Base-by-base conservation (phyloP, 306 rosid species). In the Acacia melanoxylon region DNA sequence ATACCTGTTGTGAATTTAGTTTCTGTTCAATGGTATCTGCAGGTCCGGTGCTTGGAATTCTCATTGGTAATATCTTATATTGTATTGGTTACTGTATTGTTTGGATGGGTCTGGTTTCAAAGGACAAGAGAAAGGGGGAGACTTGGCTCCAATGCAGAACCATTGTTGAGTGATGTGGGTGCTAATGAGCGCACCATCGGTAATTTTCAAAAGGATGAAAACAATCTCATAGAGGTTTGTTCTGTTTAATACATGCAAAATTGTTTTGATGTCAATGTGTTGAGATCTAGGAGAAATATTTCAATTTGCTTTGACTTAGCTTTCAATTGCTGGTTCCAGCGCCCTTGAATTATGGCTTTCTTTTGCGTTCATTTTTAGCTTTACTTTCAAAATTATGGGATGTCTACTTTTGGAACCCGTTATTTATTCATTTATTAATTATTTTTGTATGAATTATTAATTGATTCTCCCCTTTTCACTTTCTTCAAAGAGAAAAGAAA, bases 1-100 rank as follows among this genome's bases (percentile, higher is more conserved):
- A 29, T 86, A 16, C 62, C 41, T 82, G 76, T 40, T 52, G 51
- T 51, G 69, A 71, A 77, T 54, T 49, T 89, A 52, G 72, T 65
- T 85, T 80, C 80, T 61, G 49, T 41, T 77, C 31, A 62, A 82
- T 83, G 82, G 46, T 81, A 29, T 77, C 74, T 80, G 82, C 95
- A 95, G 98, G 89, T 90, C 79, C 82, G 87, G 66, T 95, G 99
- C 81, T 85, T 95, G 89, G 99, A 95, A 54, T 84, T 93, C 78
- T 87, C 95, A 49, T 74, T 95, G 56, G 85, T 90, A 45, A 84
- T 93, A 77, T 51, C 91, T 83, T 93, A 93, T 62, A 44, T 91
- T 82, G 54, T 91, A 45, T 87, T 95, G 78, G 79, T 95, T 76
- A 86, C 85, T 24, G 83, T 86, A 76, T 91, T 95, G 81, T 72